Evolutionary conservation across 2,329 filamentous ascomycete genomes (phyloP).

Genomic region (Pseudocercospora macadamiae): DNA sequence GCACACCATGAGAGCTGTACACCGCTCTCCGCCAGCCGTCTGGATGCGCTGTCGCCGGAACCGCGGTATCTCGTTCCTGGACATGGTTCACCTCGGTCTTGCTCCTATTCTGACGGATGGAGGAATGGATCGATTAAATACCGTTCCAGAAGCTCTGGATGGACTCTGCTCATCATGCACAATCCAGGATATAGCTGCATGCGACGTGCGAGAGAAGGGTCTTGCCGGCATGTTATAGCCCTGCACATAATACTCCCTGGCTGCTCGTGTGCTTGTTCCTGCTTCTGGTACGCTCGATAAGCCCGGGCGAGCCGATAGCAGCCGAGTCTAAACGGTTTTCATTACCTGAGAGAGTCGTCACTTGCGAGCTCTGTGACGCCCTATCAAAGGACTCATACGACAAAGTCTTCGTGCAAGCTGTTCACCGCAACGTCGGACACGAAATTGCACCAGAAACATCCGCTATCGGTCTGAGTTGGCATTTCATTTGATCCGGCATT

Average conservation of each 20-base stretch:
- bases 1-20: conserved; percentile 3
- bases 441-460: background rate
- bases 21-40: conserved; percentile 9
- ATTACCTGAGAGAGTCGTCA: conserved; percentile 15
- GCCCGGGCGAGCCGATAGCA: background rate
- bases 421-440: conserved; percentile 8
- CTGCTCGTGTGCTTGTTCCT: conserved; percentile 7
- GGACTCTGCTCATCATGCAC: background rate
- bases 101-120: background rate
- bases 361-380: conserved; percentile 5
- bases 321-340: conserved; percentile 12
- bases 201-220: background rate
- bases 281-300: conserved; percentile 2
- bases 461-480: background rate
- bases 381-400: conserved; percentile 12
- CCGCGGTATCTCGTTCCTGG: background rate
- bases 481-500: conserved; percentile 1
- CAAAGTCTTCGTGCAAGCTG: conserved; percentile 1
- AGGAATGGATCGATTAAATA: background rate
- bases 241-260: background rate
- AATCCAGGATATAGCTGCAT: background rate
- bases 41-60: background rate
- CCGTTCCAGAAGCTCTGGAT: background rate
- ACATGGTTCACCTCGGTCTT: background rate
- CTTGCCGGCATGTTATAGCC: background rate